Evolutionary conservation across 768 basidiomycete genomes (phyloP).

Genomic region (Pisolithus microcarpus): DNA sequence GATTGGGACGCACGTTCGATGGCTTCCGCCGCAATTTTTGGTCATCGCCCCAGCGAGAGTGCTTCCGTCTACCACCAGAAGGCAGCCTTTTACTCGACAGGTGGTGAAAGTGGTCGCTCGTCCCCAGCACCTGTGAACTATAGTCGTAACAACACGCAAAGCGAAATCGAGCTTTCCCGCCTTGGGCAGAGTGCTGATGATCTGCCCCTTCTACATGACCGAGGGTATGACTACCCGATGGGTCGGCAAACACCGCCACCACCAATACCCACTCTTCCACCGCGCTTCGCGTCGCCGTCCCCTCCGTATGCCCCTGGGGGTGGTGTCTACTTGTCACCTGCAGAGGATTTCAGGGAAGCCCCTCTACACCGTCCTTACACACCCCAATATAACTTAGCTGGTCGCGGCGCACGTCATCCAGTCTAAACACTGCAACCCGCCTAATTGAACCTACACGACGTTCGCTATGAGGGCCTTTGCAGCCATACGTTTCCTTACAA

Average conservation of each 20-base stretch:
- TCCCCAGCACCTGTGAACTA: slow-evolving; percentile 43
- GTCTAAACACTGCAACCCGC: not conserved
- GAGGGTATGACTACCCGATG: slow-evolving; percentile 10
- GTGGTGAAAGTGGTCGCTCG: slow-evolving; percentile 27
- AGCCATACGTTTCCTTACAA: not conserved
- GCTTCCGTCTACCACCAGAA: slow-evolving; percentile 37
- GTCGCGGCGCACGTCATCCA: slow-evolving; percentile 25
- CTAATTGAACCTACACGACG: not conserved
- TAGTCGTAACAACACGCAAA: slow-evolving; percentile 33
- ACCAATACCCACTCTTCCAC: slow-evolving; percentile 13
- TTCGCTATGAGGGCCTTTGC: slow-evolving; percentile 5
- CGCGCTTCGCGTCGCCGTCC: slow-evolving; percentile 11
- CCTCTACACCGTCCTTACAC: slow-evolving; percentile 54
- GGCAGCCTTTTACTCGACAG: slow-evolving; percentile 33
- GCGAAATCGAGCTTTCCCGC: slow-evolving; percentile 48
- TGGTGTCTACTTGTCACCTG: slow-evolving; percentile 19
- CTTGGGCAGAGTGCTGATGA: slow-evolving; percentile 46
- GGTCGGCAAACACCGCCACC: slow-evolving; percentile 8
- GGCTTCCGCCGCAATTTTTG: slow-evolving; percentile 49
- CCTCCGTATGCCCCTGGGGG: slow-evolving; percentile 13
- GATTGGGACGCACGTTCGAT: slow-evolving; percentile 86
- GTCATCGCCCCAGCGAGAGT: slow-evolving; percentile 30
- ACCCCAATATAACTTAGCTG: slow-evolving; percentile 20
- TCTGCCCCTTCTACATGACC: slow-evolving; percentile 47
- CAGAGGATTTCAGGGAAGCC: slow-evolving; percentile 46